Conservation (phyloP, 2,329 filamentous ascomycete genomes). For the Ophiostoma sp. region DNA sequence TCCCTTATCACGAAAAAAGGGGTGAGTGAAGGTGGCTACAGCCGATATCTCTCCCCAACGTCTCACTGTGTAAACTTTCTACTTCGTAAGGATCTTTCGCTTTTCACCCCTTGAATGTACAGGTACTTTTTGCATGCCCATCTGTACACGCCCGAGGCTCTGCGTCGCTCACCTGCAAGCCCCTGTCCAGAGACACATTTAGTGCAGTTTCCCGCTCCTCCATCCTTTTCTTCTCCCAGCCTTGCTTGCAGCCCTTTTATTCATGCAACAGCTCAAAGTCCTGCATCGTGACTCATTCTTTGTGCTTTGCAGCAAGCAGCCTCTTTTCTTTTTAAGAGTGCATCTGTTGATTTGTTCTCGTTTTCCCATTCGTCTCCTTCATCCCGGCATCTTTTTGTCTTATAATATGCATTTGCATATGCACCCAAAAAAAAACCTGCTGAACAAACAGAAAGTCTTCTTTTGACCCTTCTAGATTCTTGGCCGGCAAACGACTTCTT, state of each 20-base stretch:
- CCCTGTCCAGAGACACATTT: background rate
- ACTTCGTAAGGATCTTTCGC: background rate
- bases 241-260: background rate
- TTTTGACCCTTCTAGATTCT: background rate
- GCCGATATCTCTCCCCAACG: background rate
- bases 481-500: background rate
- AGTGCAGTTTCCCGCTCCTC: background rate
- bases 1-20: conserved; percentile 10
- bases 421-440: background rate
- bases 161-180: background rate
- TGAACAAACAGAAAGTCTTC: background rate
- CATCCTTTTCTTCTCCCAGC: background rate
- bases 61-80: background rate
- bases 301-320: background rate
- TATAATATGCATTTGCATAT: background rate
- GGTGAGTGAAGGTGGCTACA: background rate
- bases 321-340: background rate
- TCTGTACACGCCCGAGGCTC: background rate
- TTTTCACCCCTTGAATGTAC: background rate
- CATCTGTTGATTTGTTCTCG: background rate
- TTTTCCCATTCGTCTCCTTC: background rate
- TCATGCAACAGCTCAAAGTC: background rate
- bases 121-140: background rate
- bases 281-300: conserved; percentile 5
- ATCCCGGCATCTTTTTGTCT: background rate